Evolutionary conservation across 345 rosid species (phyloP), one percentile per base, ranked within the genome.

Genomic region (Orychophragmus violaceus): DNA sequence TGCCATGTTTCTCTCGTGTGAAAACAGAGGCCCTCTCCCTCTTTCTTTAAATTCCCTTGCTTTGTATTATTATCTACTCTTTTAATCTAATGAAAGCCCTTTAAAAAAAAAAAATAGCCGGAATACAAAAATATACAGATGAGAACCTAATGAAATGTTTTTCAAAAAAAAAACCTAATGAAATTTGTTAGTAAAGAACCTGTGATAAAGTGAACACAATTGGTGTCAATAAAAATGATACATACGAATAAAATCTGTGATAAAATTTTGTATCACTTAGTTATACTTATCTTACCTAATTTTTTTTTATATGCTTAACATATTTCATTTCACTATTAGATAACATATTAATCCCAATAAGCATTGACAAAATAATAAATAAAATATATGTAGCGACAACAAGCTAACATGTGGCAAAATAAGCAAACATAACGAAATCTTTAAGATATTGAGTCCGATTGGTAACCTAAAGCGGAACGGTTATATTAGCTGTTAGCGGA

Each of bases 321-420:
- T 42, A 41, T 33, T 44, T 55, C 10, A 51, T 6, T 9, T 16
- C 10, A 42, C 12, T 39, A 22, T 44, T 18, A 62, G 8, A 24
- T 24, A 17, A 56, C 39, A 63, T 18, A 45, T 45, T 21, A 23
- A 11, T 12, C 37, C 2, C 37, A 42, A 10, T 35, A n/a, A 48
- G 9, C 22, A 46, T 37, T 21, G n/a, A 49, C 8, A 41, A 29
- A 56, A 50, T 48, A 29, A 74, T 19, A 17, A 64, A 42, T 24
- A 32, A 21, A 59, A 17, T 7, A 17, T 25, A 24, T 11, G 30
- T 21, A 53, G 58, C 68, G 64, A 74, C 73, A 74, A 39, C 22
- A 74, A 61, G 59, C 53, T 74, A 32, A 67, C 69, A 74, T 67
- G 77, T 74, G 77, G 77, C 74, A 53, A 74, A 67, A 68, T 73